Base-by-base conservation (phyloP, 164 flowering plant genomes). In the Magnolia officinalis region DNA sequence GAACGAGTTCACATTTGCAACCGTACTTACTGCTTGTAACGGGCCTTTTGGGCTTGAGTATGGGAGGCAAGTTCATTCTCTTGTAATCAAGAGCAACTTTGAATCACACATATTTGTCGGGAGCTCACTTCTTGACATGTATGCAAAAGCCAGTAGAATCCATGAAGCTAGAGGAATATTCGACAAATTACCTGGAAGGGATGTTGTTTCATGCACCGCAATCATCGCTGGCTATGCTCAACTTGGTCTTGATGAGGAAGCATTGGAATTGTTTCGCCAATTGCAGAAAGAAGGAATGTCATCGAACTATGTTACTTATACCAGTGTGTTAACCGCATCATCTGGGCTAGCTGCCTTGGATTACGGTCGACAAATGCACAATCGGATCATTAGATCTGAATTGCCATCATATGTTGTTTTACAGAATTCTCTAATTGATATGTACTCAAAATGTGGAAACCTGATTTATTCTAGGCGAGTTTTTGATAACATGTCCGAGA, bases 181-280 rank as follows among this genome's bases (percentile, higher is more conserved):
- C 67, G 79, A 78, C 58, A 61, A 68, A 13, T 64, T 83, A 59
- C 79, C 79, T 4, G 64, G 67, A 70, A 73, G 81, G 58, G 85
- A 83, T 73, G 79, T 80, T 69, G 85, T 83, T 76, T 83, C 85
- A 29, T 83, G 85, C 75, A 83, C 85, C 14, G 85, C 85, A 2
- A 76, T 83, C 14, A 80, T 83, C 58, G 63, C 79, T 31, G 85
- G 83, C 37, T 80, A 80, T 74, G 80, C 85, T 70, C 85, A 83
- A 67, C 74, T 80, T 55, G 81, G 85, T 55, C 74, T 75, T 9
- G 85, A 83, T 63, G 83, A 78, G 66, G 83, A 83, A 67, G 85
- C 85, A 9, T 20, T 83, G 31, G 79, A 80, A 21, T 4, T 80
- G 71, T 83, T 78, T 50, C 79, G 79, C 29, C 82, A 70, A 50